Percentiles rank a stretch among this genome's conserved stretches.
These are phyloP conservation scores for Aspergillus hortae DNA, from an alignment of 2,329 filamentous ascomycete genomes.

Conservation along the genomic window DNA sequence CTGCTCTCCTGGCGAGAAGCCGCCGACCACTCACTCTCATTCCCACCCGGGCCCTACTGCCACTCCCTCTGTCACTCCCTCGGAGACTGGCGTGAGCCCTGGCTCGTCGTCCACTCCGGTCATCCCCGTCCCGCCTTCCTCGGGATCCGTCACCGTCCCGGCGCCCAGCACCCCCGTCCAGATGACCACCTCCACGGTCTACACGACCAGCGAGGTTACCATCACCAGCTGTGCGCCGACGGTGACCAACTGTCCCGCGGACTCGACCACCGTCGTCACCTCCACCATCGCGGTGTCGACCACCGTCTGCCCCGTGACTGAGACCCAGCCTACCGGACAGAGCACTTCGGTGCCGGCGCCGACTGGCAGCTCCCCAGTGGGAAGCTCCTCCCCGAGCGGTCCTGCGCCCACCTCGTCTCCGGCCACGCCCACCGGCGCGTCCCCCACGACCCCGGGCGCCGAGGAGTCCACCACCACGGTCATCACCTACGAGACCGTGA, in stretches of 20 bases:
- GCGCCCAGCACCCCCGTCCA: conserved; percentile 16
- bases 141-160: conserved; percentile 11
- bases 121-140: conserved; percentile 8
- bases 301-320: conserved; percentile 54
- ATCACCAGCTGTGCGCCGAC: conserved; percentile 40
- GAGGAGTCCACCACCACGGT: conserved; percentile 19
- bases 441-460: conserved; percentile 8
- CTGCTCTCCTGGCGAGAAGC: conserved; percentile 22
- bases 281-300: conserved; percentile 57
- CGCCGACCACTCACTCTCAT: conserved; percentile 7
- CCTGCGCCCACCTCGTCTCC: conserved; percentile 10
- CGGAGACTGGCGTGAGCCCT: conserved; percentile 20
- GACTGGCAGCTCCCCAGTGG: conserved; percentile 7
- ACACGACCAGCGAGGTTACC: conserved; percentile 34
- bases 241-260: conserved; percentile 50
- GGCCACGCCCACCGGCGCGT: conserved; percentile 3
- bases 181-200: conserved; percentile 37
- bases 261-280: conserved; percentile 49
- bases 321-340: conserved; percentile 9
- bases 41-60: not conserved
- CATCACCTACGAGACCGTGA: conserved; percentile 27
- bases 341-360: conserved; percentile 4
- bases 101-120: conserved; percentile 15
- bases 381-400: conserved; percentile 2
- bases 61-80: conserved; percentile 15